Evolutionary conservation across 2,329 filamentous ascomycete genomes (phyloP), one percentile per base, ranked within the genome.

Genomic region (Pseudogymnoascus sp.): DNA sequence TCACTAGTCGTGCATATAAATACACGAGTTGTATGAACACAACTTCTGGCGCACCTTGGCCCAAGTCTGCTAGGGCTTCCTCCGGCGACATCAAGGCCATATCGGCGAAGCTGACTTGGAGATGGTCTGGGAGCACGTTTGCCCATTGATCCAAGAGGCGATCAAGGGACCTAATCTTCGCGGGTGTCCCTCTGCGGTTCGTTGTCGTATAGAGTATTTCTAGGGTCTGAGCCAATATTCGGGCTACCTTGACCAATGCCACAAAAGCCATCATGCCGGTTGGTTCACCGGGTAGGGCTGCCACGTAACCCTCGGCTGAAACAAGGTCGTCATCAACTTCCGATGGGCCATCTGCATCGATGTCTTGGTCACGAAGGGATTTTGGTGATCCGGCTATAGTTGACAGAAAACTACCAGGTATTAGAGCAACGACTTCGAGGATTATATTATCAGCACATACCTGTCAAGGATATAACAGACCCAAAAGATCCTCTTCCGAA

Each of bases 281-380:
- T 17, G 65, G 40, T 42, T 65, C 64, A n/a, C 64, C 63, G 4
- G 65, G 65, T 9, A 66, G 59, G 0, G 28, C 50, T 21, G 50
- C 50, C n/a, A 57, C 50, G 11, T 66, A 66, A n/a, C 61, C 65
- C 6, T 60, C 61, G 4, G 61, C 13, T 17, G 62, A 65, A 4
- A 66, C 64, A 33, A 63, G 65, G n/a, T 66, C 65, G 6, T 66
- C 65, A 42, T 66, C 65, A 15, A 66, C 64, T 57, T 66, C 64
- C 2, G 65, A 66, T 13, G 59, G 59, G 2, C 38, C 21, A 8
- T 61, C 59, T 11, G 59, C 38, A 9, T 61, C 59, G 8, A 53
- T 66, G 36, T 66, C 65, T 17, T 65, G 65, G 26, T 66, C 65
- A 21, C 65, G 64, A 60, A 66, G 63, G 11, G 65, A 63, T 40